phyloP scores from a whole-genome alignment of 495 filamentous ascomycete genomes.

The Lepraria neglecta region DNA sequence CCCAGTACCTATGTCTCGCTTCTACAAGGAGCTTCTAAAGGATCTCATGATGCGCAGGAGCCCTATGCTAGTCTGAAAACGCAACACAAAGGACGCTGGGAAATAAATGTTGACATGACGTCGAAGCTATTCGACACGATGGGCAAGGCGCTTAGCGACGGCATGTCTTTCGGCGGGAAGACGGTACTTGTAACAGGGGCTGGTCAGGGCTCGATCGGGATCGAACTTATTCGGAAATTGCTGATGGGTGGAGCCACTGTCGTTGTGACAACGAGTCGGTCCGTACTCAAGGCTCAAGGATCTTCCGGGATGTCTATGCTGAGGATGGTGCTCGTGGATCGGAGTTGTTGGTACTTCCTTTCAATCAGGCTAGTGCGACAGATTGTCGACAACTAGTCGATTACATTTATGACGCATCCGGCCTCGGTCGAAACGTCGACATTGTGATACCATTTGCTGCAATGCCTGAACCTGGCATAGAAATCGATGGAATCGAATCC shows the following conservation, averaged over 20 bases:
- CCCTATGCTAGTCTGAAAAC: too few relatives aligned
- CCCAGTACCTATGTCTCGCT: too few relatives aligned
- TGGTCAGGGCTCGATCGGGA: background rate
- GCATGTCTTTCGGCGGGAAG: background rate
- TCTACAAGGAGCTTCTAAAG: too few relatives aligned
- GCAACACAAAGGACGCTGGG: background rate
- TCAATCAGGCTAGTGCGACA: constrained; percentile 33
- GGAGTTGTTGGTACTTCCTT: constrained; percentile 25
- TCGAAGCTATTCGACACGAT: background rate
- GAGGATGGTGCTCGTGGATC: constrained; percentile 25
- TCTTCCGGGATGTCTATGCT: background rate
- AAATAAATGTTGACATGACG: background rate
- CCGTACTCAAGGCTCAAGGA: background rate
- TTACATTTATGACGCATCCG: constrained; percentile 24
- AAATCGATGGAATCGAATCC: constrained; percentile 27
- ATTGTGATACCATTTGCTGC: constrained; percentile 31
- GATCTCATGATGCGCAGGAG: too few relatives aligned
- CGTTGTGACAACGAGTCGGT: background rate
- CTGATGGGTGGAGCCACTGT: background rate
- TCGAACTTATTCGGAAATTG: background rate
- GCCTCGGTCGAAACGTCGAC: constrained; percentile 27
- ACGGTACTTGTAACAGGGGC: background rate
- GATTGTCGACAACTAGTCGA: constrained; percentile 28
- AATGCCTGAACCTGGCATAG: constrained; percentile 25
- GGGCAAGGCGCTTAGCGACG: background rate